Evolutionary conservation across 805 yeast genomes (phyloP).

Genomic region (Candida xyloterini): DNA sequence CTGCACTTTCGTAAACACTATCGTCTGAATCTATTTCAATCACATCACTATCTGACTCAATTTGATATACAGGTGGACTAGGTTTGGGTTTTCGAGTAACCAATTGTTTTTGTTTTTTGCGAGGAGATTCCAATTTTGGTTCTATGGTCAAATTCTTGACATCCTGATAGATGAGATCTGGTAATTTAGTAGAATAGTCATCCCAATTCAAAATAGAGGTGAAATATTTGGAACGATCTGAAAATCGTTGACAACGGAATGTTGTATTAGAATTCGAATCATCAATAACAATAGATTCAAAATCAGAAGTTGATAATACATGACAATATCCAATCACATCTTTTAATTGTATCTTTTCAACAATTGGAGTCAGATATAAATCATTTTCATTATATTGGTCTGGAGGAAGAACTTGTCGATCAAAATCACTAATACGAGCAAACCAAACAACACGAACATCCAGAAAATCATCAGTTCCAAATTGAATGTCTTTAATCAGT

Average conservation of each 20-base stretch:
- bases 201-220: conserved; percentile 40
- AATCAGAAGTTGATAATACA: conserved; percentile 40
- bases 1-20: conserved; percentile 13
- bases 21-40: neutral
- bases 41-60: conserved; percentile 1
- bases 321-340: conserved; percentile 44
- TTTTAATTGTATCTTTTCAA: conserved; percentile 40
- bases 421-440: conserved; percentile 40
- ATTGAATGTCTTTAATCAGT: conserved; percentile 47
- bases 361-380: conserved; percentile 51
- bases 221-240: conserved; percentile 35
- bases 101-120: conserved; percentile 2
- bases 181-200: conserved; percentile 28
- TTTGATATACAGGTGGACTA: neutral
- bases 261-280: conserved; percentile 33
- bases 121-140: conserved; percentile 18
- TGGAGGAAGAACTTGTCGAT: conserved; percentile 27
- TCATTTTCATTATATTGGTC: conserved; percentile 39
- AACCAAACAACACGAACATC: conserved; percentile 50
- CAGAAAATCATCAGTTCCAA: conserved; percentile 48
- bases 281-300: conserved; percentile 34
- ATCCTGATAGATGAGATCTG: conserved; percentile 32
- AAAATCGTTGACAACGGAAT: conserved; percentile 42
- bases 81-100: conserved; percentile 9
- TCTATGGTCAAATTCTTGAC: conserved; percentile 32